A percentile compares a stretch with the other conserved stretches of the same genome.
Evolutionary conservation across 768 basidiomycete genomes (phyloP).

Genomic region (Lentinus brumalis): DNA sequence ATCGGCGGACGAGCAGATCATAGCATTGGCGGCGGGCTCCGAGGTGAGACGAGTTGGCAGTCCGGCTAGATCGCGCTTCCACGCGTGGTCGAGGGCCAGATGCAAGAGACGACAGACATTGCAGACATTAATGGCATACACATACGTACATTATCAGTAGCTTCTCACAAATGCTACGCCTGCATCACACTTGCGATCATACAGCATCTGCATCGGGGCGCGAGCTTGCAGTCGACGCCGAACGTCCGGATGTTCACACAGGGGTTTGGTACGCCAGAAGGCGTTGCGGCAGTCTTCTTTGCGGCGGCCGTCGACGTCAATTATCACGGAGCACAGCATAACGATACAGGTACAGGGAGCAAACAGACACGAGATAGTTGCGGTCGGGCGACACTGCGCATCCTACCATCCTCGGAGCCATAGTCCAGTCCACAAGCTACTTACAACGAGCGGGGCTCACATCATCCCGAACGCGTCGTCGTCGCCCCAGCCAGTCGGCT

Average conservation of each 20-base stretch:
- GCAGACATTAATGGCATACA: not conserved
- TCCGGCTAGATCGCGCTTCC: too few species aligned
- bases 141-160: not conserved
- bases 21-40: not conserved
- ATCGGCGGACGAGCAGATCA: not conserved
- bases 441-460: constrained; percentile 18
- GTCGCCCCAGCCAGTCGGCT: constrained; percentile 74
- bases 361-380: not conserved
- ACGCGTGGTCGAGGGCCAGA: too few species aligned
- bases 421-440: too few species aligned
- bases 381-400: not conserved
- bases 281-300: not conserved
- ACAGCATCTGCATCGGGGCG: too few species aligned
- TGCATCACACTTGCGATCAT: constrained; percentile 22
- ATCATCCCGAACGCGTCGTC: constrained; percentile 79
- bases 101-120: not conserved
- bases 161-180: too few species aligned
- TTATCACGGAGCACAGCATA: not conserved
- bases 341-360: not conserved
- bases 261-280: not conserved
- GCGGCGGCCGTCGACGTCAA: not conserved
- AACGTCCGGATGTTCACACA: too few species aligned
- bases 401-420: too few species aligned
- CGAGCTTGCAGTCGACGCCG: too few species aligned
- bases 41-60: not conserved